Evolutionary conservation across 768 basidiomycete species (phyloP), one percentile per base, ranked within the genome.

Genomic region (Macrolepiota dolichaula): DNA sequence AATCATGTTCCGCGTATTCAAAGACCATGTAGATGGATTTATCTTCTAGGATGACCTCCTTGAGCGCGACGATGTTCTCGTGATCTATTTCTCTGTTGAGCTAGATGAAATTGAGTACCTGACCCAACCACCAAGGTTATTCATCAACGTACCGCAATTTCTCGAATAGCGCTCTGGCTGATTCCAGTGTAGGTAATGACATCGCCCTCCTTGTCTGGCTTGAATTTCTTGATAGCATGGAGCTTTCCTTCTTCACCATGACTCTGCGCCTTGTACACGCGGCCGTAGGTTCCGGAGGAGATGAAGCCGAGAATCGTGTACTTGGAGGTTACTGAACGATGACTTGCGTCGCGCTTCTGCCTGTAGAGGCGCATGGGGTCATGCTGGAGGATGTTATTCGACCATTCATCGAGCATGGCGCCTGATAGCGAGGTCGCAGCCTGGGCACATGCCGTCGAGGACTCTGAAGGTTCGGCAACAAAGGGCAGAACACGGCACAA

Each of bases 11-110:
- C 5, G 96, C 96, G 67, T 97, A 99, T 67, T 98, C 96, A 66
- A 99, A 98, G 13, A 98, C 95, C 94, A 99, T 98, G 72, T 95
- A 97, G 64, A 99, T 98, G 1, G 94, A 94, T 73, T 98, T 98
- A 65, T 98, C 97, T 71, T 99, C 96, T 27, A 99, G 77, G 58
- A 99, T 95, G 42, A 98, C 96, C 71, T 98, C 96, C 66, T 90
- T 86, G 42, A 99, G 82, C 0, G 93, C 85, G 9, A 94, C 93
- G 1, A 99, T 78, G 67, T 99, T 98, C 72, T 92, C 91, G 71
- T 96, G 94, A 57, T 84, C 79, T 37, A 95, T 91, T 70, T 96
- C 95, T 53, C 91, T 81, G 73, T 96, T 96, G 65, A 96, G 76
- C 92, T 95, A 66, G 15, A 32, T 58, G 54, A 65, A 72, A 44